Evolutionary conservation across 2,329 filamentous ascomycete genomes (phyloP).

Genomic region (Aureobasidium sp.): DNA sequence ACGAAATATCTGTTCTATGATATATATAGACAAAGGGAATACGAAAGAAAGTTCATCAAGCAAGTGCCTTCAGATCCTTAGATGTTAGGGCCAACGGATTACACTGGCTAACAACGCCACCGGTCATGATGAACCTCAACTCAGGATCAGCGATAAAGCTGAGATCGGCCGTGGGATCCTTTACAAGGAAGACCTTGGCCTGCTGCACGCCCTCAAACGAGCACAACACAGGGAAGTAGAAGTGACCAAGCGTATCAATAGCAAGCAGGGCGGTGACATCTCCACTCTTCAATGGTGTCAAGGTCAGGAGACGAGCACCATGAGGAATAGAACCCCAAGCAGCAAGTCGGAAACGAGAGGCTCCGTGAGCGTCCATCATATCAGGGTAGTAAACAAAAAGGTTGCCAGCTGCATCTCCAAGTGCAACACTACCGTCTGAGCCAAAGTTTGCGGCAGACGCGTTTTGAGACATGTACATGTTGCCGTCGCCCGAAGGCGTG

Average conservation of each 20-base stretch:
- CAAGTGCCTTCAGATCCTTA: neutral
- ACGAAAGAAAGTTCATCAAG: neutral
- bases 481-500: neutral
- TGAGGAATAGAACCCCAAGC: slow-evolving; percentile 24
- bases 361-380: slow-evolving; percentile 21
- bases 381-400: slow-evolving; percentile 23
- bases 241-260: slow-evolving; percentile 21
- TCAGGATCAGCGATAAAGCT: slow-evolving; percentile 12
- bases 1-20: neutral
- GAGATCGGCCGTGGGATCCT: slow-evolving; percentile 18
- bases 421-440: neutral
- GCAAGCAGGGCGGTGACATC: slow-evolving; percentile 19
- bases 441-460: neutral
- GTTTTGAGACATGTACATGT: slow-evolving; percentile 19
- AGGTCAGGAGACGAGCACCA: slow-evolving; percentile 19
- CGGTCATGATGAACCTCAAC: slow-evolving; percentile 25
- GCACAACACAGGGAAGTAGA: slow-evolving; percentile 25
- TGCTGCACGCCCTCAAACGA: slow-evolving; percentile 19
- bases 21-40: neutral
- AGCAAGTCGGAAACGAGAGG: slow-evolving; percentile 24
- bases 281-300: slow-evolving; percentile 16
- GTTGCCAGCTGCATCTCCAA: neutral
- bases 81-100: slow-evolving; percentile 21
- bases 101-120: slow-evolving; percentile 23
- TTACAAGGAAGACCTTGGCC: slow-evolving; percentile 24